phyloP scores from a whole-genome alignment of 192 early-diverging fungal genomes.

The Entomortierella lignicola region DNA sequence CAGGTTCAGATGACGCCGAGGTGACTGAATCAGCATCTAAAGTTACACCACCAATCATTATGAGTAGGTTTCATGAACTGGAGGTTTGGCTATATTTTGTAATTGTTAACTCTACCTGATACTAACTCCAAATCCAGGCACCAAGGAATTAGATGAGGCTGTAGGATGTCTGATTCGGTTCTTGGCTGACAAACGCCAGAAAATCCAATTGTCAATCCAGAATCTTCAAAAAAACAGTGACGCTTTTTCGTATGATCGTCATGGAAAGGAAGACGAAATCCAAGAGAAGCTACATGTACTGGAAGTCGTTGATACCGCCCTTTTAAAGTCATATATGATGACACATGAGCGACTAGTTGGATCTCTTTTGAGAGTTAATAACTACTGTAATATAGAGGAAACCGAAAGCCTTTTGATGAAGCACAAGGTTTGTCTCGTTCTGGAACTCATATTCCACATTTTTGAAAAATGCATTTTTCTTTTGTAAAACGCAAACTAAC shows the following conservation, averaged over 20 bases:
- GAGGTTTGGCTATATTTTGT: no score
- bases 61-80: constrained; percentile 28
- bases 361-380: constrained; percentile 88
- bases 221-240: constrained; percentile 33
- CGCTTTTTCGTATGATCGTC: constrained; percentile 25
- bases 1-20: constrained; percentile 42
- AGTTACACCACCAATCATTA: constrained; percentile 33
- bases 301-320: constrained; percentile 86
- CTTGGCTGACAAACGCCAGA: constrained; percentile 86
- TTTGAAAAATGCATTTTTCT: no score
- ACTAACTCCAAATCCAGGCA: constrained; percentile 49
- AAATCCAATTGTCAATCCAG: constrained; percentile 68
- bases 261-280: constrained; percentile 52
- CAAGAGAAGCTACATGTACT: constrained; percentile 55
- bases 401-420: constrained; percentile 83
- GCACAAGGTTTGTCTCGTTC: constrained; percentile 63
- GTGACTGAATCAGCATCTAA: constrained; percentile 7
- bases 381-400: constrained; percentile 89
- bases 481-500: not conserved
- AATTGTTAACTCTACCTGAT: not conserved
- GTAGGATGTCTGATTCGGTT: constrained; percentile 84
- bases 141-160: constrained; percentile 67
- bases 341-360: constrained; percentile 90
- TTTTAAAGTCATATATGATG: constrained; percentile 91
- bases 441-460: no score